Conservation (phyloP, 768 basidiomycete species). For the Porpolomopsis calyptriformis region DNA sequence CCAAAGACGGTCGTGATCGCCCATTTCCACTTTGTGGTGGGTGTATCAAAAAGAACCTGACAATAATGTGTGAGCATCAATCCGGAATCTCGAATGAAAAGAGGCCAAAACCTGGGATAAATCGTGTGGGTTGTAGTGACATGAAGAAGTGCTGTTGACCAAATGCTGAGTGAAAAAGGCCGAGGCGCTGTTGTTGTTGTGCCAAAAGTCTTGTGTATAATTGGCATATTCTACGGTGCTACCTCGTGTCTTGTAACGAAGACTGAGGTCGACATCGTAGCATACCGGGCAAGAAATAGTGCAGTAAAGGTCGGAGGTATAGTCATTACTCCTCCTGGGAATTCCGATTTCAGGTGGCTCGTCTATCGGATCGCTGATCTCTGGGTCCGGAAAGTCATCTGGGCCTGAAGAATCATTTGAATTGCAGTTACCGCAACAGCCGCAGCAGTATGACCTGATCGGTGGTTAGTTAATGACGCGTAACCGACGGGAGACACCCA, state of each 20-base stretch:
- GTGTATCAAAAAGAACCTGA: conserved; percentile 9
- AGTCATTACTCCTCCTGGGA: too few relatives aligned
- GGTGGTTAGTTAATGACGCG: too few relatives aligned
- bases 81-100: background rate
- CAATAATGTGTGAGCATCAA: background rate
- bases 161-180: conserved; percentile 8
- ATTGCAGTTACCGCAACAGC: conserved; percentile 10
- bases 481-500: too few relatives aligned
- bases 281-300: conserved; percentile 12
- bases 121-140: conserved; percentile 12
- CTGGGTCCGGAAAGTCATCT: too few relatives aligned
- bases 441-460: conserved; percentile 12
- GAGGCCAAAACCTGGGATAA: conserved; percentile 5
- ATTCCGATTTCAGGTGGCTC: too few relatives aligned
- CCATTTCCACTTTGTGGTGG: conserved; percentile 14
- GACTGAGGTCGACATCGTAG: conserved; percentile 9
- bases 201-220: conserved; percentile 11
- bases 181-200: conserved; percentile 6
- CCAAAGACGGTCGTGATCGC: conserved; percentile 13
- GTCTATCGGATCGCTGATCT: too few relatives aligned
- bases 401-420: too few relatives aligned
- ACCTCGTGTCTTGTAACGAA: conserved; percentile 4
- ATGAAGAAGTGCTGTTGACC: conserved; percentile 10
- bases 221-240: background rate
- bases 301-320: conserved; percentile 6